Evolutionary conservation across 768 basidiomycete genomes (phyloP), one percentile per base, ranked within the genome.

Genomic region (Tulasnella calospora): DNA sequence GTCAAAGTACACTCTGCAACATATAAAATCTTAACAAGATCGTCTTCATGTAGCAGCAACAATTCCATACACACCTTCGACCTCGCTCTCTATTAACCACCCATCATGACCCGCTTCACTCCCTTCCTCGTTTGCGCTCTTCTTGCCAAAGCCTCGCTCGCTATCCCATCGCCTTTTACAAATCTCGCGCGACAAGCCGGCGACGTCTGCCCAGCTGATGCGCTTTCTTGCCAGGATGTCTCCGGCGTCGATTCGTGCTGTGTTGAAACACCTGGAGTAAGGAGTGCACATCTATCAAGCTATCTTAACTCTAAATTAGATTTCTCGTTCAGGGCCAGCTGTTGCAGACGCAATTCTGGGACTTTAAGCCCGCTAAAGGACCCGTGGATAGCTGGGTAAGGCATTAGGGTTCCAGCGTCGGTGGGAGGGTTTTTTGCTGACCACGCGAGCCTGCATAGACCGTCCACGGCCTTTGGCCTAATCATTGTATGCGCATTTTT

Each of bases 301-400:
- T 12, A 9, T 55, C 27, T 44, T 40, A 3, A 38, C 15, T 13
- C 38, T 47, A 67, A 8, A 70, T 47, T 8, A 12, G 40, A 15
- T 44, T n/a, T 8, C 7, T 79, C 40, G 76, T 44, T 17, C 77
- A 92, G 91, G 92, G 91, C 47, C 84, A 89, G 71, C 80, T 92
- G 35, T 81, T 91, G 79, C 90, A 91, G 80, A 87, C 88, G 0
- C 89, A 89, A 89, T 91, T 93, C 84, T 93, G 92, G 92, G 91
- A 93, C 80, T 90, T 89, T 1, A 81, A 89, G 61, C 89, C 90
- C 0, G 83, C 87, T 2, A 90, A 88, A 27, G 92, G 92, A 15
- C 92, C 92, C 5, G 82, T 81, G 12, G 80, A 91, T 81, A 90
- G 89, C 81, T 93, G 92, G 91, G 92, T 90, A 40, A 79, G 72